Evolutionary conservation across 2,329 filamentous ascomycete genomes (phyloP).

Genomic region (Apiospora marii): DNA sequence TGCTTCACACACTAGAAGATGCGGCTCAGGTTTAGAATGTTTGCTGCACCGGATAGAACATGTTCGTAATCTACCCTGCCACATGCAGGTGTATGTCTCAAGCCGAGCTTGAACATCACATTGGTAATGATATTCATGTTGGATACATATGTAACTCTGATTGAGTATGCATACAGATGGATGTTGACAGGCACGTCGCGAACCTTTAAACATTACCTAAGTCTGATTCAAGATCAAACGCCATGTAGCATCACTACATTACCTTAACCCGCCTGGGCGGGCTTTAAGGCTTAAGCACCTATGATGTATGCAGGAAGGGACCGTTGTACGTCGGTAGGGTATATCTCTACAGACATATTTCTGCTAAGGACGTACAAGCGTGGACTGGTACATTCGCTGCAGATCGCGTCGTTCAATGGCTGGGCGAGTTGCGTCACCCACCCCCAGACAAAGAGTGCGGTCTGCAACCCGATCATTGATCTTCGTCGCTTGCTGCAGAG

Average conservation of each 20-base stretch:
- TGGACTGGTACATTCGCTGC: conserved; percentile 6
- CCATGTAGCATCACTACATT: background rate
- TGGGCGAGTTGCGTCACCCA: conserved; percentile 10
- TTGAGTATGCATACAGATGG: background rate
- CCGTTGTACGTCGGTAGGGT: background rate
- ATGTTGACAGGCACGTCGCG: background rate
- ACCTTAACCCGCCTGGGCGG: background rate
- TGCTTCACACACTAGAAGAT: background rate
- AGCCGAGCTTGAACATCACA: background rate
- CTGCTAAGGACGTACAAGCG: background rate
- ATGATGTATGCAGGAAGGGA: conserved; percentile 21
- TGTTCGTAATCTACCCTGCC: conserved; percentile 8
- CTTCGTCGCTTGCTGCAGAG: conserved; percentile 6
- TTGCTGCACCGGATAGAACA: background rate
- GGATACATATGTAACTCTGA: background rate
- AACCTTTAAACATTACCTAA: conserved; percentile 3
- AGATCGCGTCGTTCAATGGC: conserved; percentile 6
- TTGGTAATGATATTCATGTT: background rate
- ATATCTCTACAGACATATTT: conserved; percentile 5
- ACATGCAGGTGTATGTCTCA: background rate
- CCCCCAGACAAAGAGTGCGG: background rate
- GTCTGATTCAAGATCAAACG: background rate
- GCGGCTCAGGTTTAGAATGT: background rate
- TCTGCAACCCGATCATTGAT: background rate
- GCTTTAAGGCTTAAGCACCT: conserved; percentile 8